Evolutionary conservation across 192 early-diverging fungal genomes (phyloP), one percentile per base, ranked within the genome.

Genomic region (Entomortierella parvispora): DNA sequence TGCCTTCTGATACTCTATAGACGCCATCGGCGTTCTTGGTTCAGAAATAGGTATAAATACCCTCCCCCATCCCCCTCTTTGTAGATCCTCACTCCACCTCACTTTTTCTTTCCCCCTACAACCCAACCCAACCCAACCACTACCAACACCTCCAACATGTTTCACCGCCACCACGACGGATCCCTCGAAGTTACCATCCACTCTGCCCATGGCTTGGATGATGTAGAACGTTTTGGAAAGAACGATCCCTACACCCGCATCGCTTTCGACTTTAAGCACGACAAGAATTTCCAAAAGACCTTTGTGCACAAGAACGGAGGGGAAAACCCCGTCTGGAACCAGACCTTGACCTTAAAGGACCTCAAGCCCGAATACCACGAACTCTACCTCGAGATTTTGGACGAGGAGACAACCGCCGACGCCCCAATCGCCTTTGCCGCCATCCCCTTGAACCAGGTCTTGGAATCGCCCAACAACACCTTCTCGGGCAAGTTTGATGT

Each of bases 321-420:
- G 37, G 32, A 58, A 11, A 62, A 66, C 26, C 60, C 79, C 33
- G 56, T 54, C 22, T 83, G 82, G 82, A 70, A 83, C 54, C 69
- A 81, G 54, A 57, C 54, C 15, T 65, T 83, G 23, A 58, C 43
- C 23, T 31, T 83, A 20, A 46, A 69, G 7, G 65, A 69, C 8
- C 65, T 69, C 54, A 42, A 68, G 28, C 18, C 59, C 14, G 60
- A 71, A 15, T 22, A 46, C 45, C 44, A 20, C 20, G 5, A 22
- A 28, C 80, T 83, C 42, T 83, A 51, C 23, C 53, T 83, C 47
- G 82, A 83, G 62, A 60, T 83, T 23, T 34, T 83, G 29, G 80
- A 83, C 28, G 56, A 68, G 32, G 82, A 83, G 11, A 17, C 48
- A 2, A 71, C 65, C 12, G 51, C 54, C 17, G 58, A 68, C 46